Base-by-base conservation (phyloP, 2,329 filamentous ascomycete species). In the Volutella citrinella region DNA sequence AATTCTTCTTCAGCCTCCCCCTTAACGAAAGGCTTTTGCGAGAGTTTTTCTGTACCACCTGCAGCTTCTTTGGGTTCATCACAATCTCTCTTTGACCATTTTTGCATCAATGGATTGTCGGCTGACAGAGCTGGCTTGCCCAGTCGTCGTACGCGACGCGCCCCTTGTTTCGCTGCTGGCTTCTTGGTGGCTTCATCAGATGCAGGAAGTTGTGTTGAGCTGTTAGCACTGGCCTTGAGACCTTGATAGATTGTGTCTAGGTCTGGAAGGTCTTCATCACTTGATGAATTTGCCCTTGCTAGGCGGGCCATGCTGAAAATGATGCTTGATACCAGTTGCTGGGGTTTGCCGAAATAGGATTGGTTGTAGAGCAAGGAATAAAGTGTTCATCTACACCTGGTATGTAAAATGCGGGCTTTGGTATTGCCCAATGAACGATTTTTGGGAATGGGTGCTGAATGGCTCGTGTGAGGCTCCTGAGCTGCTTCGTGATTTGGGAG, bases 201-300 rank as follows among this genome's bases (percentile, higher is more conserved):
- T 24, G 34, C 14, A 25, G 38, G 15, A 28, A 15, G 18, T 36
- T 41, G 20, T 20, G 27, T 28, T n/a, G 34, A 45, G n/a, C 39
- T 20, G 44, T 44, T 46, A n/a, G 37, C 33, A 40, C 36, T 43
- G 20, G 29, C 26, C 23, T 18, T 42, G 17, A 46, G 27, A 18
- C 35, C 46, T 8, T 38, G 43, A 15, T 56, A 27, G 8, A 68
- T 38, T 3, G 56, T 52, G 23, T 60, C 55, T 16, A 67, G 37
- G 20, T 65, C 63, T 3, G 67, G 65, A 17, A 69, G 59, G 20
- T 69, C 68, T 25, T 70, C 66, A 14, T 68, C 63, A 32, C 57
- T 61, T 13, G 59, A 57, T 26, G 49, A 44, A 30, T 37, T 52
- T 28, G 45, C 51, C 7, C 61, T 51, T 19, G 49, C 46, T 10